Evolutionary conservation across 169 alveolate species (phyloP).

Genomic region (Cystoisospora suis): DNA sequence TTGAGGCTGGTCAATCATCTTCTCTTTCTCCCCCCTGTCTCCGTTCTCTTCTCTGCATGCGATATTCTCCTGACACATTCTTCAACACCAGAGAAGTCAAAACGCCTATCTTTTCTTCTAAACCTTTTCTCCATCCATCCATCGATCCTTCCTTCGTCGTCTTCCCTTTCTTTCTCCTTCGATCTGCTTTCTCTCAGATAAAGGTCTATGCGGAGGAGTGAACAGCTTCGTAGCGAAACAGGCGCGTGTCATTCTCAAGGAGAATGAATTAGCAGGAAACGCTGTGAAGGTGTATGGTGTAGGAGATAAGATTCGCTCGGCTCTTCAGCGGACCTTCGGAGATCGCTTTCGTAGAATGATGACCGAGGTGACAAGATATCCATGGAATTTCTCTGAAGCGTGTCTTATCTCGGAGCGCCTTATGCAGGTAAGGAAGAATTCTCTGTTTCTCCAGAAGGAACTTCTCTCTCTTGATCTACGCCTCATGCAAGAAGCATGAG

Average conservation of each 20-base stretch:
- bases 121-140: no score
- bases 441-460: not conserved
- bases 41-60: no score
- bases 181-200: constrained; percentile 72
- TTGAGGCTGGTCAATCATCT: no score
- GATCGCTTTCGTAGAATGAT: constrained; percentile 71
- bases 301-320: constrained; percentile 76
- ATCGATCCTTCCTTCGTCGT: not conserved
- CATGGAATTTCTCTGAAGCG: constrained; percentile 80
- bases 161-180: no score
- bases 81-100: no score
- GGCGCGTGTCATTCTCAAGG: constrained; percentile 65
- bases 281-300: constrained; percentile 63
- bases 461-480: not conserved
- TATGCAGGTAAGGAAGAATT: constrained; percentile 65
- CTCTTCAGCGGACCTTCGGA: constrained; percentile 72
- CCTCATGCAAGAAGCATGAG: not conserved
- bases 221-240: constrained; percentile 78
- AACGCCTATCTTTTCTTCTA: no score
- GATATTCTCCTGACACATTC: no score
- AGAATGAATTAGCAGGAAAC: constrained; percentile 46
- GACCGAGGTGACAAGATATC: constrained; percentile 74
- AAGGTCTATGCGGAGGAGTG: constrained; percentile 88
- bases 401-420: constrained; percentile 71
- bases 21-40: no score